These are phyloP conservation scores for Hygrophoropsis aurantiaca DNA, from an alignment of 768 basidiomycete species.

Conservation along the genomic window DNA sequence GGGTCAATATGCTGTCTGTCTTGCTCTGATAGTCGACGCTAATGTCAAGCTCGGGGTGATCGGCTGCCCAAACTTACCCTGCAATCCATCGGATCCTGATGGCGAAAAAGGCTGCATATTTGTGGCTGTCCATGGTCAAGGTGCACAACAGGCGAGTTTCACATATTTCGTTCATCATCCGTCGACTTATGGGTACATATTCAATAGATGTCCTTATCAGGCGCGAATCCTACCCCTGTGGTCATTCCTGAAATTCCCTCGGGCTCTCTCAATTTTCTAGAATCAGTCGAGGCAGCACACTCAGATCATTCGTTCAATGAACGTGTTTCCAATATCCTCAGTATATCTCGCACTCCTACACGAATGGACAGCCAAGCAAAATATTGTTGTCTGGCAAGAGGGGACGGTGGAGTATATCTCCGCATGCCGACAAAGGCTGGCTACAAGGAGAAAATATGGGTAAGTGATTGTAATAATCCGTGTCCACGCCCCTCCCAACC, in stretches of 20 bases:
- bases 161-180: background rate
- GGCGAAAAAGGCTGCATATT: constrained; percentile 79
- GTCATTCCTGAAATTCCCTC: constrained; percentile 50
- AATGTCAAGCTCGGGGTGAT: constrained; percentile 81
- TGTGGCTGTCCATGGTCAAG: constrained; percentile 83
- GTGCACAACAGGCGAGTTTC: constrained; percentile 63
- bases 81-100: constrained; percentile 50
- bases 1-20: constrained; percentile 90
- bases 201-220: constrained; percentile 52
- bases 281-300: constrained; percentile 91
- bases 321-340: constrained; percentile 64
- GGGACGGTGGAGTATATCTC: constrained; percentile 82
- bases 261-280: constrained; percentile 67
- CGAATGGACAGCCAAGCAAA: constrained; percentile 98
- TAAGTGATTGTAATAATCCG: constrained; percentile 25
- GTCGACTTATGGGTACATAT: background rate
- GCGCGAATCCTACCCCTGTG: constrained; percentile 47
- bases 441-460: constrained; percentile 97
- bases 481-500: background rate
- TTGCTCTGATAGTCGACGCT: constrained; percentile 79
- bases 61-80: constrained; percentile 89
- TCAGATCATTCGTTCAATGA: constrained; percentile 86
- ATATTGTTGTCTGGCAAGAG: constrained; percentile 82
- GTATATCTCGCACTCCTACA: constrained; percentile 61
- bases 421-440: constrained; percentile 76